Evolutionary conservation across 148 eudicot species (phyloP).

Genomic region (Dysphania ambrosioides): DNA sequence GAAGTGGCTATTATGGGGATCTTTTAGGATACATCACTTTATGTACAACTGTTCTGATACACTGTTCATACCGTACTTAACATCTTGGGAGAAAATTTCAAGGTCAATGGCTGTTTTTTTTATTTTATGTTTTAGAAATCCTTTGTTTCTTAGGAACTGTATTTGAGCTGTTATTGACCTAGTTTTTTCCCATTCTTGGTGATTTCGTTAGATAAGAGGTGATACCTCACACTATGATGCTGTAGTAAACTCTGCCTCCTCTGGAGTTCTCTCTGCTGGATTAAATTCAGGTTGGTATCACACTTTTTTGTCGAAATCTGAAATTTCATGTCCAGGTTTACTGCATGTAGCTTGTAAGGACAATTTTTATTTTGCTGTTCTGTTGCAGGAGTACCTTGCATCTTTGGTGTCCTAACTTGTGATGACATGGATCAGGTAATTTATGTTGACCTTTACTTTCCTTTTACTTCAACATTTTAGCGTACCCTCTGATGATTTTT

Average conservation of each 20-base stretch:
- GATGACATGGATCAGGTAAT: slow-evolving; percentile 97
- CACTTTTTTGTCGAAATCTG: slow-evolving; percentile 1
- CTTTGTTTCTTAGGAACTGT: too few species aligned
- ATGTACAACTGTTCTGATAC: neutral
- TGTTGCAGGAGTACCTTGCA: slow-evolving; percentile 86
- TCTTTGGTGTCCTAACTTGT: slow-evolving; percentile 91
- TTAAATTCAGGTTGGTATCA: slow-evolving; percentile 64
- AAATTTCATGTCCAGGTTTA: neutral
- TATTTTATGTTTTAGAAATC: neutral
- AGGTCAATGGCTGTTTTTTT: neutral
- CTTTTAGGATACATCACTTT: neutral
- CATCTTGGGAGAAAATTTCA: neutral
- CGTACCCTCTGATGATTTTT: neutral
- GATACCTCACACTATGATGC: slow-evolving; percentile 98
- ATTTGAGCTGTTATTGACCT: slow-evolving; percentile 7
- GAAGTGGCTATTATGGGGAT: neutral
- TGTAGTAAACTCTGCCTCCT: slow-evolving; percentile 90
- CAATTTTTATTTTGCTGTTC: slow-evolving; percentile 1
- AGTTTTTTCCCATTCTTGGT: slow-evolving; percentile 10
- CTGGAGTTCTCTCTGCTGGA: slow-evolving; percentile 91
- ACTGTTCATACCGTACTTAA: neutral
- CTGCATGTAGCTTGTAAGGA: neutral
- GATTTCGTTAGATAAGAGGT: slow-evolving; percentile 63
- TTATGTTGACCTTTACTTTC: neutral
- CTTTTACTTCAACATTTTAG: neutral